These are phyloP conservation scores for Puccinia triticina DNA, from an alignment of 1,284 basidiomycete genomes.

Conservation along the genomic window DNA sequence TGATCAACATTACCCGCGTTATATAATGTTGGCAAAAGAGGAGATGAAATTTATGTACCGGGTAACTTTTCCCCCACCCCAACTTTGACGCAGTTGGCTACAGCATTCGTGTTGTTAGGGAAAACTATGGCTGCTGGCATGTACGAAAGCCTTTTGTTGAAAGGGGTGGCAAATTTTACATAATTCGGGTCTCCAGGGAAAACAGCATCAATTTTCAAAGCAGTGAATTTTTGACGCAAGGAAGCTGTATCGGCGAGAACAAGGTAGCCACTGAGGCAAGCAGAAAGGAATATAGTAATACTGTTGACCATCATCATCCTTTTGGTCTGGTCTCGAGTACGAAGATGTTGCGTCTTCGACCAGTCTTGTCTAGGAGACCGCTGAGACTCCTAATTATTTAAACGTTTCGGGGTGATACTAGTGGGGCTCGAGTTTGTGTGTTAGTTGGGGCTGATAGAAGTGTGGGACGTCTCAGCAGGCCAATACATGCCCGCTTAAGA, in stretches of 20 bases:
- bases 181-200: constrained; percentile 44
- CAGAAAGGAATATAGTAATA: background rate
- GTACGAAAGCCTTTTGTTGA: constrained; percentile 29
- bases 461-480: no score
- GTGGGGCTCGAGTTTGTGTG: no score
- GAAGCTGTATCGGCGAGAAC: constrained; percentile 24
- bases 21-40: no score
- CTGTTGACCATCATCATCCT: no score
- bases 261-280: background rate
- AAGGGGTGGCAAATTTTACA: constrained; percentile 15
- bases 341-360: no score
- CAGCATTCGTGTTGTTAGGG: constrained; percentile 24
- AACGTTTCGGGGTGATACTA: no score
- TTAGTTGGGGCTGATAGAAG: no score
- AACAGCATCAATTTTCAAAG: constrained; percentile 37
- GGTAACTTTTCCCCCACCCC: constrained; percentile 37
- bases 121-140: constrained; percentile 39
- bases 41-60: background rate
- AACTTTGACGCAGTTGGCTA: constrained; percentile 17
- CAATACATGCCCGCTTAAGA: no score
- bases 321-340: no score
- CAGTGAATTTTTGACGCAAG: constrained; percentile 12
- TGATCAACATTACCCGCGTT: background rate
- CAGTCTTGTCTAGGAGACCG: no score
- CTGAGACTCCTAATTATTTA: no score